These are phyloP conservation scores for Trichosporon ovoides DNA, from an alignment of 1,284 basidiomycete genomes.

Conservation along the genomic window DNA sequence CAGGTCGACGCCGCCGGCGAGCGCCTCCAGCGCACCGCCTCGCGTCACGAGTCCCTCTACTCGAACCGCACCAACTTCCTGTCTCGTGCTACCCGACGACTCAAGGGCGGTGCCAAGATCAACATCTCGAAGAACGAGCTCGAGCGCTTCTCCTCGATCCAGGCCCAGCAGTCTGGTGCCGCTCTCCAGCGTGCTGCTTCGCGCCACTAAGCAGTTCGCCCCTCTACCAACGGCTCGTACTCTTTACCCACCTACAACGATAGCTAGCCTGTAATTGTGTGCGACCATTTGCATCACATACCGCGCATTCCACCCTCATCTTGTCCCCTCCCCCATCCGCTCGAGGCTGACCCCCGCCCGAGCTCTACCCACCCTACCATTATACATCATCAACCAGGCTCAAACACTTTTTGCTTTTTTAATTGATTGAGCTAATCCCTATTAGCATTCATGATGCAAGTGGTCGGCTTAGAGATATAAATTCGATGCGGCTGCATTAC, in stretches of 20 bases:
- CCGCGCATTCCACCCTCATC: constrained; percentile 8
- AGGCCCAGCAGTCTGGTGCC: constrained; percentile 50
- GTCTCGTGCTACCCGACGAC: constrained; percentile 37
- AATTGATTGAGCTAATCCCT: constrained; percentile 19
- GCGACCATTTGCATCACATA: constrained; percentile 23
- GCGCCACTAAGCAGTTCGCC: constrained; percentile 22
- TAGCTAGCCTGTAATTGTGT: constrained; percentile 26
- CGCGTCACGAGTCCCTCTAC: constrained; percentile 91
- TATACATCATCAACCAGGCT: constrained; percentile 16
- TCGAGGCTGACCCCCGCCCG: not conserved
- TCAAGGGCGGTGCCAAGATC: constrained; percentile 47
- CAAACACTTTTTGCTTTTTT: constrained; percentile 16
- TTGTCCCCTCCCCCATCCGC: constrained; percentile 1
- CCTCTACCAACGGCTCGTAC: constrained; percentile 6
- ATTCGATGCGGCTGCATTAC: too few relatives aligned
- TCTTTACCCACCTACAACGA: constrained; percentile 6
- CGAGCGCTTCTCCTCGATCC: constrained; percentile 48
- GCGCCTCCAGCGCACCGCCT: constrained; percentile 78
- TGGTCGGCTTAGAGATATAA: constrained; percentile 22
- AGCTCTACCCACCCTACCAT: constrained; percentile 7
- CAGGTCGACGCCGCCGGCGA: constrained; percentile 57
- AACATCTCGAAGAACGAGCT: constrained; percentile 52
- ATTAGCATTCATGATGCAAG: constrained; percentile 25
- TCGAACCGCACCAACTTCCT: constrained; percentile 49
- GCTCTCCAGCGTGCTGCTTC: constrained; percentile 40